phyloP scores from a whole-genome alignment of 805 yeast genomes.

The Lachancea sp. region DNA sequence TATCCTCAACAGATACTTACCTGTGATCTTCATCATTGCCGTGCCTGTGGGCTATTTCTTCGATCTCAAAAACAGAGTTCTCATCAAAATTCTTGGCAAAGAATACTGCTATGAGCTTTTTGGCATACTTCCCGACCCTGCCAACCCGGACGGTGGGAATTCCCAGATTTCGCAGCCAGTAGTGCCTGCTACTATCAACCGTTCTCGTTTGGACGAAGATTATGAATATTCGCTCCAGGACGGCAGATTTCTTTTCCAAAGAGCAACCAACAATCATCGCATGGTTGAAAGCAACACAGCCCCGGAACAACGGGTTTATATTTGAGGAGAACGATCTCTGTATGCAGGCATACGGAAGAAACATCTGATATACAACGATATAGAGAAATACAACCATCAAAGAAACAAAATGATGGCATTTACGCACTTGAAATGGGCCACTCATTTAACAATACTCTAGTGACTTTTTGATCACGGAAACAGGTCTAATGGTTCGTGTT shows the following conservation, averaged over 20 bases:
- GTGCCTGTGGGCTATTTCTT: conserved; percentile 24
- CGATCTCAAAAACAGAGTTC: conserved; percentile 26
- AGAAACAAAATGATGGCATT: too few relatives aligned
- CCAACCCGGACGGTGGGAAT: background rate
- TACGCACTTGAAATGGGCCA: too few relatives aligned
- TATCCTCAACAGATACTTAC: conserved; percentile 24
- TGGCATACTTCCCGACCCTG: conserved; percentile 29
- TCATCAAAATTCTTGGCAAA: conserved; percentile 27
- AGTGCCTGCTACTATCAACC: background rate
- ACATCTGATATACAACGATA: too few relatives aligned
- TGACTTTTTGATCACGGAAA: too few relatives aligned
- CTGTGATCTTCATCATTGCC: conserved; percentile 22
- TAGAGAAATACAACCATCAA: too few relatives aligned
- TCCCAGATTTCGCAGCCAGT: conserved; percentile 14
- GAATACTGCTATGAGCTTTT: conserved; percentile 32
- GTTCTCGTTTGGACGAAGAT: conserved; percentile 38
- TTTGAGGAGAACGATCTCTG: background rate
- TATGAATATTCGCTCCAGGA: conserved; percentile 32
- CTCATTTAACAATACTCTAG: too few relatives aligned
- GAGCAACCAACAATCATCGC: conserved; percentile 23
- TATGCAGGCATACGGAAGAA: conserved; percentile 5
- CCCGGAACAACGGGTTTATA: background rate
- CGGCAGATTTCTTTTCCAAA: conserved; percentile 29
- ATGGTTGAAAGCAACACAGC: conserved; percentile 6
- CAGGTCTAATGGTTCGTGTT: too few relatives aligned